These are phyloP conservation scores for Protomyces arabidopsidicola DNA, from an alignment of 1,139 yeast species.

Conservation along the genomic window DNA sequence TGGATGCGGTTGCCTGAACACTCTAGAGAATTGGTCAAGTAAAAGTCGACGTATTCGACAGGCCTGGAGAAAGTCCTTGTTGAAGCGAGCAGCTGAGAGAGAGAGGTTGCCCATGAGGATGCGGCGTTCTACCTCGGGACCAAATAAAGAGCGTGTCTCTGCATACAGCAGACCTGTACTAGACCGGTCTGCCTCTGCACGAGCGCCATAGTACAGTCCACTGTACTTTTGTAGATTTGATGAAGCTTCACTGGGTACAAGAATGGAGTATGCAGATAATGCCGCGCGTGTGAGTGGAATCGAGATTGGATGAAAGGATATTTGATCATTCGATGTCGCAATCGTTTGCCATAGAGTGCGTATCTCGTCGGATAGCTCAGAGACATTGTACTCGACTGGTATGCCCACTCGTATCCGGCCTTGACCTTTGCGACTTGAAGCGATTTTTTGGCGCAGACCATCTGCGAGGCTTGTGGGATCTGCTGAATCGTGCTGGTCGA, in stretches of 20 bases:
- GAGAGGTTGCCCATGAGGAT: slow-evolving; percentile 82
- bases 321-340: slow-evolving; percentile 34
- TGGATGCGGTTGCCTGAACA: slow-evolving; percentile 45
- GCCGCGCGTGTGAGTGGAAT: slow-evolving; percentile 63
- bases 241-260: slow-evolving; percentile 91
- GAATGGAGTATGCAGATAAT: slow-evolving; percentile 77
- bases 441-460: slow-evolving; percentile 34
- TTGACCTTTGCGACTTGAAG: slow-evolving; percentile 27
- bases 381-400: slow-evolving; percentile 59
- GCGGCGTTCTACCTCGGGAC: slow-evolving; percentile 76
- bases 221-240: slow-evolving; percentile 87
- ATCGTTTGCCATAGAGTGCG: slow-evolving; percentile 49
- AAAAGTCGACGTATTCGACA: slow-evolving; percentile 59
- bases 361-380: slow-evolving; percentile 51
- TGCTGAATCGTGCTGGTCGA: slow-evolving; percentile 51
- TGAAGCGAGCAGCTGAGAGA: slow-evolving; percentile 54
- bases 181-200: slow-evolving; percentile 45
- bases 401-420: slow-evolving; percentile 56
- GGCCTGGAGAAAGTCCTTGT: slow-evolving; percentile 78
- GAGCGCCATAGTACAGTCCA: slow-evolving; percentile 75
- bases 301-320: slow-evolving; percentile 47
- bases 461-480: slow-evolving; percentile 73
- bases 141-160: slow-evolving; percentile 62
- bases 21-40: slow-evolving; percentile 58
- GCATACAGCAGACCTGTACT: slow-evolving; percentile 47